Base-by-base conservation (phyloP, 768 basidiomycete species). In the Calvatia gigantea region DNA sequence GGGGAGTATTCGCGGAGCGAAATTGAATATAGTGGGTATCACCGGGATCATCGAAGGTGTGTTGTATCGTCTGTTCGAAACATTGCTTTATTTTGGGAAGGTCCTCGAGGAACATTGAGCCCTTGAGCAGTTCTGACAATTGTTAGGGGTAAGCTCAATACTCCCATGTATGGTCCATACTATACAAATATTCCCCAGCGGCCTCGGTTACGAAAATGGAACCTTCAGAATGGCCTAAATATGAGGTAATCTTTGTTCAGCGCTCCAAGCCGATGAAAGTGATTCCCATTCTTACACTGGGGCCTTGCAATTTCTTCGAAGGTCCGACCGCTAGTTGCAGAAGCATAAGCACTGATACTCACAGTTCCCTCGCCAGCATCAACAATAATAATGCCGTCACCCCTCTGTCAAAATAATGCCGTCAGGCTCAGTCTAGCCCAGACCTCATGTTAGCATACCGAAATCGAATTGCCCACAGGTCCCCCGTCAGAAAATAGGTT, bases 401-500 rank as follows among this genome's bases (percentile, higher is more conserved):
- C 69, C 11, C 60, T 59, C 74, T 76, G 42, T 41, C 5, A 17
- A 21, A 29, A 14, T 35, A 33, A 23, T 29, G 9, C 35, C 3
- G 42, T 33, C 21, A 25, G 2, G n/a, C 54, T 45, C 51, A 66
- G 66, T 38, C 59, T 29, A n/a, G 59, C 48, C 0, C 62, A 62
- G 9, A 42, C 6, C 6, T 23, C 6, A 12, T 21, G 14, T 21
- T 7, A 8, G 14, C 51, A 46, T 53, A 66, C 68, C 45, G 59
- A 29, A 17, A 60, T 51, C 0, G 64, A 62, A 17, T 62, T 58
- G 19, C 58, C 53, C 33, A 60, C 67, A 4, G 80, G 51, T 1
- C 79, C 73, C 41, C 72, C 76, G 17, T 73, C 66, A 21, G 83
- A 68, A 50, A 80, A 81, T 62, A 73, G 84, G 58, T 85, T 78